Percentiles rank a stretch among this genome's conserved stretches.
Evolutionary conservation across 129 eudicot genomes (phyloP).

Genomic region (sunflower (Helianthus annuus)): DNA sequence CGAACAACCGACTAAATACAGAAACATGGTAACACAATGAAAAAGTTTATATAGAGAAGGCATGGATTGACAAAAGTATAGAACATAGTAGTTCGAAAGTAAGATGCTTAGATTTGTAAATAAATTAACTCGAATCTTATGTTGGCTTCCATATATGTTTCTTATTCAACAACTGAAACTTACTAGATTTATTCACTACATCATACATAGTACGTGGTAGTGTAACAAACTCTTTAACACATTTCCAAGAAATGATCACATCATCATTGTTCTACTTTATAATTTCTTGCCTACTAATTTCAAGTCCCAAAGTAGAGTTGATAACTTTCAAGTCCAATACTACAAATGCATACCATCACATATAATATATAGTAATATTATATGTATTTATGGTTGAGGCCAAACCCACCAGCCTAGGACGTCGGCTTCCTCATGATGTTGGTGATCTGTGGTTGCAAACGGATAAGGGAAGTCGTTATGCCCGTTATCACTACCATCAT

Average conservation of each 20-base stretch:
- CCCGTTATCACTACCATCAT: constrained; percentile 69
- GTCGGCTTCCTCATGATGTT: constrained; percentile 49
- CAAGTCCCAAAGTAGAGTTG: constrained; percentile 20
- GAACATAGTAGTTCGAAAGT: no score
- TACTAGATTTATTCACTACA: background rate
- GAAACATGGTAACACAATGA: no score
- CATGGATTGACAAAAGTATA: no score
- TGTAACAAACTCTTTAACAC: background rate
- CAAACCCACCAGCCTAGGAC: constrained; percentile 78
- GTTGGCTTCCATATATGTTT: background rate
- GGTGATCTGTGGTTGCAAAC: constrained; percentile 40
- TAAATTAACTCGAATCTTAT: background rate
- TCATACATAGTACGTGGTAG: background rate
- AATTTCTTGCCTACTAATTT: constrained; percentile 3
- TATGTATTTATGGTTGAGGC: constrained; percentile 36
- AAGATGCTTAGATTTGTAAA: no score
- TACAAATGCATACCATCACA: constrained; percentile 28
- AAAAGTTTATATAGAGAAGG: no score
- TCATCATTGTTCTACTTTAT: constrained; percentile 10
- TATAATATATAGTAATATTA: constrained; percentile 9
- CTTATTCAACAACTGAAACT: background rate
- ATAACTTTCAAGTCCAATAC: constrained; percentile 22
- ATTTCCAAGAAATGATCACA: constrained; percentile 5
- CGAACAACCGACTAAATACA: no score
- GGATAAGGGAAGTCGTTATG: constrained; percentile 42